phyloP scores from a whole-genome alignment of 2,329 filamentous ascomycete species.

The Colletotrichum sp. region DNA sequence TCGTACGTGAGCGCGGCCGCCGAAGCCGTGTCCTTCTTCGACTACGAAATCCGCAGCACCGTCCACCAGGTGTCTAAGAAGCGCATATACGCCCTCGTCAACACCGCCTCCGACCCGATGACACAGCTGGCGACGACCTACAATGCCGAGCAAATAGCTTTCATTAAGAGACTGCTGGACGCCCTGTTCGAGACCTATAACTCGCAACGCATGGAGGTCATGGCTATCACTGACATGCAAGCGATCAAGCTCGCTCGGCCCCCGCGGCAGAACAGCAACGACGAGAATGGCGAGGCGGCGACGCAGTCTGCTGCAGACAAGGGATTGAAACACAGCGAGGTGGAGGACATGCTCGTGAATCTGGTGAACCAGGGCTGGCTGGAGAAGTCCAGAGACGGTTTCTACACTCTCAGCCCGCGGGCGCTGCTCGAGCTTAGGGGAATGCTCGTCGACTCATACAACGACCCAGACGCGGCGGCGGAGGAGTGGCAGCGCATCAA shows the following conservation, averaged over 20 bases:
- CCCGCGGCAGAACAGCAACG: slow-evolving; percentile 38
- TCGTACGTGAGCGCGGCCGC: slow-evolving; percentile 75
- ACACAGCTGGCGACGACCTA: slow-evolving; percentile 88
- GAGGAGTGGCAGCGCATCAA: slow-evolving; percentile 79
- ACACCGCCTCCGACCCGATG: slow-evolving; percentile 82
- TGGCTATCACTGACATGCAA: slow-evolving; percentile 82
- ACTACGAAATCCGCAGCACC: slow-evolving; percentile 83
- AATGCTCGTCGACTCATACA: slow-evolving; percentile 91
- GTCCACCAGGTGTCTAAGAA: slow-evolving; percentile 70
- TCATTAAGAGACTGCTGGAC: slow-evolving; percentile 86
- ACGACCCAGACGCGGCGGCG: slow-evolving; percentile 69
- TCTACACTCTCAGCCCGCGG: slow-evolving; percentile 78
- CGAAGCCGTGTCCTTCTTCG: slow-evolving; percentile 75
- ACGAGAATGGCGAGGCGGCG: slow-evolving; percentile 35
- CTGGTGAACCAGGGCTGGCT: slow-evolving; percentile 87
- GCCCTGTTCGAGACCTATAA: slow-evolving; percentile 93
- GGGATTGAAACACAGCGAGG: slow-evolving; percentile 77
- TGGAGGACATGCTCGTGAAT: slow-evolving; percentile 72
- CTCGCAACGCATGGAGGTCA: slow-evolving; percentile 76
- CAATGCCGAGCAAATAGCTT: slow-evolving; percentile 84
- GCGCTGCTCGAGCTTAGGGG: slow-evolving; percentile 83
- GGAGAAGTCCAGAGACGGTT: slow-evolving; percentile 72
- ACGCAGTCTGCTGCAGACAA: slow-evolving; percentile 42
- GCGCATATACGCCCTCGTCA: slow-evolving; percentile 84
- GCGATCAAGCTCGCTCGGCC: slow-evolving; percentile 73